These are phyloP conservation scores for Limnanthes douglasii DNA, from an alignment of 345 rosid genomes.

Conservation along the genomic window DNA sequence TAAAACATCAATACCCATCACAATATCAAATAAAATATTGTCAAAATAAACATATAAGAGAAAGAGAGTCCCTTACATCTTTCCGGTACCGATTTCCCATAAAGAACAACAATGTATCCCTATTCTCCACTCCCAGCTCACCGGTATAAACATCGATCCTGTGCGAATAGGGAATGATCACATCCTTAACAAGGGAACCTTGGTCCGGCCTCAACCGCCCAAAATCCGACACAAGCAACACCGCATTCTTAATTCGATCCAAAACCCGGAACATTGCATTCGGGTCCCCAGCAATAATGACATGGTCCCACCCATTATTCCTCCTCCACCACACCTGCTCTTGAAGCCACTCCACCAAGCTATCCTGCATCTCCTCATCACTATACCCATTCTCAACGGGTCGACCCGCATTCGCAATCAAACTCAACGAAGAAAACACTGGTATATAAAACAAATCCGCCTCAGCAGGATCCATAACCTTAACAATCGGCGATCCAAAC, in stretches of 20 bases:
- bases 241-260: conserved; percentile 53
- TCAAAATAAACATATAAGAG: background rate
- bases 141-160: conserved; percentile 61
- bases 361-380: conserved; percentile 79
- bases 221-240: conserved; percentile 62
- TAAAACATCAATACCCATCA: background rate
- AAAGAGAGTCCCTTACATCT: conserved; percentile 33
- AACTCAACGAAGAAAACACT: conserved; percentile 70
- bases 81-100: conserved; percentile 97
- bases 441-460: conserved; percentile 89
- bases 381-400: conserved; percentile 32
- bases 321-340: conserved; percentile 71
- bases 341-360: conserved; percentile 70
- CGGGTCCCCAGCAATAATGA: conserved; percentile 80
- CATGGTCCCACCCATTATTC: conserved; percentile 67
- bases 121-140: conserved; percentile 36
- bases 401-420: conserved; percentile 50
- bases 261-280: conserved; percentile 60
- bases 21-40: background rate
- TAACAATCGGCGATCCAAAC: conserved; percentile 39
- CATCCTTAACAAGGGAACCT: conserved; percentile 85
- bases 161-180: conserved; percentile 81
- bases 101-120: conserved; percentile 75
- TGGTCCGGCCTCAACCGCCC: conserved; percentile 75
- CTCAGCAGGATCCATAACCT: conserved; percentile 57